phyloP scores from a whole-genome alignment of 2,329 filamentous ascomycete species.

The Sarocladium strictum region DNA sequence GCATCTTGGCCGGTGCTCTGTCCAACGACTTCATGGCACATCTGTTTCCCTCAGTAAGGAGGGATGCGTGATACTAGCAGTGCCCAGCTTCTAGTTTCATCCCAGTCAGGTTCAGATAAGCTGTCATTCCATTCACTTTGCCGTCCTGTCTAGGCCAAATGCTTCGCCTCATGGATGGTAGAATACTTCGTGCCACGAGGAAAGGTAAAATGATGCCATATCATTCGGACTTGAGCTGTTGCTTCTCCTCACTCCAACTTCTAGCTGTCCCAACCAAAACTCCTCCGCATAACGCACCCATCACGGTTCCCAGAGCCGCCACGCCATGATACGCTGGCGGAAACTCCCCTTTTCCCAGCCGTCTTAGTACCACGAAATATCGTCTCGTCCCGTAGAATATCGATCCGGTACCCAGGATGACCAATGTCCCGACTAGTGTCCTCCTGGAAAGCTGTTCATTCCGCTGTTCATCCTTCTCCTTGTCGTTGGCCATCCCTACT shows the following conservation, averaged over 20 bases:
- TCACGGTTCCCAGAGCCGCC: constrained; percentile 21
- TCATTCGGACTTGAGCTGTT: not conserved
- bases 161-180: too few species aligned
- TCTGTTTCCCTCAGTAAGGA: too few species aligned
- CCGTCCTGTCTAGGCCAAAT: too few species aligned
- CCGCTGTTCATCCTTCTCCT: constrained; percentile 11
- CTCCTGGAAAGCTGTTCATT: constrained; percentile 10
- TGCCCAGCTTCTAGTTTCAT: too few species aligned
- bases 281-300: constrained; percentile 24
- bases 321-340: constrained; percentile 24
- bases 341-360: constrained; percentile 36
- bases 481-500: not conserved
- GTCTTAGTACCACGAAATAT: constrained; percentile 37
- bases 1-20: too few species aligned
- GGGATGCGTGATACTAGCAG: too few species aligned
- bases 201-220: not conserved
- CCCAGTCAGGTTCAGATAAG: too few species aligned
- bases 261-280: constrained; percentile 13
- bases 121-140: too few species aligned
- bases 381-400: constrained; percentile 40
- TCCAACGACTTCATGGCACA: too few species aligned
- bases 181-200: too few species aligned
- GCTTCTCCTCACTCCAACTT: not conserved
- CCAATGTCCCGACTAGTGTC: constrained; percentile 32
- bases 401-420: constrained; percentile 37